Evolutionary conservation across 371 early-diverging fungal genomes (phyloP), one percentile per base, ranked within the genome.

Genomic region (Smittium culicis): DNA sequence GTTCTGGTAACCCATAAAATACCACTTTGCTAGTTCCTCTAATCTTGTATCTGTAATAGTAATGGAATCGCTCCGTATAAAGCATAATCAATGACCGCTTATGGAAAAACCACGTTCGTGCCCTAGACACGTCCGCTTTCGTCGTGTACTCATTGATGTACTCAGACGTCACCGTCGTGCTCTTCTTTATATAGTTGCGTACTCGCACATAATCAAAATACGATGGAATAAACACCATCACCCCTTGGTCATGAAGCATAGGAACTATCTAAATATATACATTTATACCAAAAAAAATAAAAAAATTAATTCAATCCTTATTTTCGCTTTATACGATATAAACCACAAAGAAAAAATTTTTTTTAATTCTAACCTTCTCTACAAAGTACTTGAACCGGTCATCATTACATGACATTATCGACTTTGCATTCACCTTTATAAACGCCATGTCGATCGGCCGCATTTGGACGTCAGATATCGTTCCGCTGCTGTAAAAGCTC

Each of bases 151-250:
- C 93, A 66, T 64, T 64, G 2, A 64, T 32, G 35, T 45, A 64
- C 17, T 27, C 65, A 45, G 65, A 34, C 17, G 32, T 25, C 24
- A 14, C 2, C 14, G 16, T 3, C 16, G 35, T 63, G 72, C 84
- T 84, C 69, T 90, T 88, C 29, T 66, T 67, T 54, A 85, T 80
- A 71, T 89, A 87, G 70, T 95, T 95, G 57, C 95, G 81, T 32
- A 98, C 66, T 8, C 93, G 82, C 14, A 96, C 90, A 82, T 87
- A 98, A 71, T 98, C 99, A 79, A 96, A 93, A 73, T 96, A 98
- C 16, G 90, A 89, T n/a, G 97, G 90, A 8, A 94, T 85, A 76
- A 91, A 90, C 55, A 98, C 82, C 72, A 93, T 77, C 60, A 88
- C 86, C 74, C 90, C 88, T 25, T 82, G 79, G 75, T 86, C 85